phyloP scores from a whole-genome alignment of 306 rosid species.

The Ochetophila trinervis region DNA sequence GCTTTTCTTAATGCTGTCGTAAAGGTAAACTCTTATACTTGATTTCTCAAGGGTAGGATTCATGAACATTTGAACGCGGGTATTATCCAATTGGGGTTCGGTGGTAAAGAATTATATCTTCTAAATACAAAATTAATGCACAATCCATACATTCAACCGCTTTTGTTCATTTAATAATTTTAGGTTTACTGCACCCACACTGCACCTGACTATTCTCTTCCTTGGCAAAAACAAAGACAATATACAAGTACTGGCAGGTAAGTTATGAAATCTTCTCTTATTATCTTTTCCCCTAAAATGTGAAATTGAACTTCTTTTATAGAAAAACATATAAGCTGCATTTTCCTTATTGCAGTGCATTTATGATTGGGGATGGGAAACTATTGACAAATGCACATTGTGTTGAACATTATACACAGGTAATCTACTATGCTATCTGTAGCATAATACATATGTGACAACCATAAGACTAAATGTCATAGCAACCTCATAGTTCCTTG shows the following conservation, averaged over 20 bases:
- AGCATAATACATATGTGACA: neutral
- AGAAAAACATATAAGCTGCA: neutral
- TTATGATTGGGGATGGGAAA: constrained; percentile 82
- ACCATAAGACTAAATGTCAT: neutral
- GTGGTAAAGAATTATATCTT: neutral
- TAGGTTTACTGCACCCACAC: constrained; percentile 98
- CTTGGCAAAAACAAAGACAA: constrained; percentile 99
- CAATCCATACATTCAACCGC: neutral
- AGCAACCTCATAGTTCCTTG: neutral
- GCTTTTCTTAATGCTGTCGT: constrained; percentile 92
- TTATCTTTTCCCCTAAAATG: neutral
- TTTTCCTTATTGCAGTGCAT: constrained; percentile 64
- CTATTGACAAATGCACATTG: constrained; percentile 97
- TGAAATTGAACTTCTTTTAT: neutral
- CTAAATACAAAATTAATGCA: neutral
- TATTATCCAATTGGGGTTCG: neutral
- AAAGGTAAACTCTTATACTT: constrained; percentile 45
- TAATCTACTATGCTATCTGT: constrained; percentile 24
- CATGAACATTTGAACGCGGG: neutral
- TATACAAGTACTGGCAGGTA: constrained; percentile 96
- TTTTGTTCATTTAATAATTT: constrained; percentile 1
- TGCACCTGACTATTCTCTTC: constrained; percentile 95
- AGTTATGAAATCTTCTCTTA: constrained; percentile 31
- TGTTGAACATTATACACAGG: constrained; percentile 96
- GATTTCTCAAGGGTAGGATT: neutral